Evolutionary conservation across 2,329 filamentous ascomycete genomes (phyloP).

Genomic region (Claviceps digitariae): DNA sequence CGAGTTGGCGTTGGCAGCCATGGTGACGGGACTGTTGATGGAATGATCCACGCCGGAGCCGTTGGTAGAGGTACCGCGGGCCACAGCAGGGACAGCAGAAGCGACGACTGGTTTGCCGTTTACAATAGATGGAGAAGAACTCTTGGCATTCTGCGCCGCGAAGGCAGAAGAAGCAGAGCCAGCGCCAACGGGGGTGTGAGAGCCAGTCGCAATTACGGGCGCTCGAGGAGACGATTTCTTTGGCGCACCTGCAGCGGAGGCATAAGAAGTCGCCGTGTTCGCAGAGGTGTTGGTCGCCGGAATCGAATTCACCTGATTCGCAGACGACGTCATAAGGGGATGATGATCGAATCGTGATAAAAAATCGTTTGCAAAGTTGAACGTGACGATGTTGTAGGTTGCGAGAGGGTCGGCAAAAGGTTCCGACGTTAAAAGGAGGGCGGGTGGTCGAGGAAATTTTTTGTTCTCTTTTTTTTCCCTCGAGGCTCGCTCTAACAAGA

Average conservation of each 20-base stretch:
- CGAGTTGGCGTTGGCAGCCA: constrained; percentile 68
- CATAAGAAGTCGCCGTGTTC: constrained; percentile 49
- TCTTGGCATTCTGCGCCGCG: constrained; percentile 43
- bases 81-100: constrained; percentile 55
- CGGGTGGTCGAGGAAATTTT: constrained; percentile 4
- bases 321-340: constrained; percentile 47
- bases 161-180: constrained; percentile 34
- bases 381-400: neutral
- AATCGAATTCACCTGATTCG: constrained; percentile 37
- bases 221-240: constrained; percentile 49
- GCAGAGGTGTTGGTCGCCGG: constrained; percentile 45
- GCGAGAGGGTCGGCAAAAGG: neutral
- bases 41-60: constrained; percentile 58
- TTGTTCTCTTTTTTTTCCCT: neutral
- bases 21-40: constrained; percentile 82
- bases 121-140: constrained; percentile 60
- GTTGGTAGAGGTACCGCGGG: constrained; percentile 53
- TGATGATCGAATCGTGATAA: constrained; percentile 1
- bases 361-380: neutral
- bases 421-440: constrained; percentile 1
- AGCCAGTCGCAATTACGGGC: constrained; percentile 47
- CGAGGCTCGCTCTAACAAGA: constrained; percentile 5
- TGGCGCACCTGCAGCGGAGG: constrained; percentile 49
- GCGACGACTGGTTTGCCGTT: constrained; percentile 69
- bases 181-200: constrained; percentile 39